A percentile compares a stretch with the other conserved stretches of the same genome.
phyloP scores from a whole-genome alignment of 768 basidiomycete genomes.

The Lanmaoa rubissima region DNA sequence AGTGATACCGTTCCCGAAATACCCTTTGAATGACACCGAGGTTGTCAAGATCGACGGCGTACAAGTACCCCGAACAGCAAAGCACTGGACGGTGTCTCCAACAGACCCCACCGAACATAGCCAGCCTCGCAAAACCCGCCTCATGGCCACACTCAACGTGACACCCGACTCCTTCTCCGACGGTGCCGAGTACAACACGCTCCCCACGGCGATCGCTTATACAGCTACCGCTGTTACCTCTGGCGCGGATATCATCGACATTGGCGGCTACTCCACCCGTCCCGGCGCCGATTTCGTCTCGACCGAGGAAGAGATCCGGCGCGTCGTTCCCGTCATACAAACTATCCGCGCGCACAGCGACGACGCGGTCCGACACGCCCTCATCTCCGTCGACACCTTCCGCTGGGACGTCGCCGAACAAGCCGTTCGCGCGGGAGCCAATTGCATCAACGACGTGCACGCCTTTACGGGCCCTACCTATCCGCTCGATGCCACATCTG shows the following conservation, averaged over 20 bases:
- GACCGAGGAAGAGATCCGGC: slow-evolving; percentile 62
- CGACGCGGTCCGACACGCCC: slow-evolving; percentile 5
- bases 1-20: slow-evolving; percentile 71
- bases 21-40: slow-evolving; percentile 36
- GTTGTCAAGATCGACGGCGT: slow-evolving; percentile 6
- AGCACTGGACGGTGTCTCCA: slow-evolving; percentile 26
- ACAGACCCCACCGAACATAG: slow-evolving; percentile 10
- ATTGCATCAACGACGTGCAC: slow-evolving; percentile 92
- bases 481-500: slow-evolving; percentile 30
- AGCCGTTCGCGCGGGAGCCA: slow-evolving; percentile 69
- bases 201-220: slow-evolving; percentile 55
- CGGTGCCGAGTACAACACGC: slow-evolving; percentile 56
- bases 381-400: slow-evolving; percentile 31
- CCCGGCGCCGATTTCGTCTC: slow-evolving; percentile 72
- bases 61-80: slow-evolving; percentile 20
- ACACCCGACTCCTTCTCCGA: slow-evolving; percentile 98
- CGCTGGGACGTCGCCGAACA: slow-evolving; percentile 19
- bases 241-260: slow-evolving; percentile 80
- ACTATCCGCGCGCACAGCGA: slow-evolving; percentile 46
- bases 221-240: slow-evolving; percentile 44
- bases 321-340: slow-evolving; percentile 71
- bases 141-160: slow-evolving; percentile 92
- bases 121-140: slow-evolving; percentile 45
- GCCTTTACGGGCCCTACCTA: slow-evolving; percentile 69
- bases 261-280: slow-evolving; percentile 93